phyloP scores from a whole-genome alignment of 768 basidiomycete species.

The Pulveroboletus sp. region DNA sequence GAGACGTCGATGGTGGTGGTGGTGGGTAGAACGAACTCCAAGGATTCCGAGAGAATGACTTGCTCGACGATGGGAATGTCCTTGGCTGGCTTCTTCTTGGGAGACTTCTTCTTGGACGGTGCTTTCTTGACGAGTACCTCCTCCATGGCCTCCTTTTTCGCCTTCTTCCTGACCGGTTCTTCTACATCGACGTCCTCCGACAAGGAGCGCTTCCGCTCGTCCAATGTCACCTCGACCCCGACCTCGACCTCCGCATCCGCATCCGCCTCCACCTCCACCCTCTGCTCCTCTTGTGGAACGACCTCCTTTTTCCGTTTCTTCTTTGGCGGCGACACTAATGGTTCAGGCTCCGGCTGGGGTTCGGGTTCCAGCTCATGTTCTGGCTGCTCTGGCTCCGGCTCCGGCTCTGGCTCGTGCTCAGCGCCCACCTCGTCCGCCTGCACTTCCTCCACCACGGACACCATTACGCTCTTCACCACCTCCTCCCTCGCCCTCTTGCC shows the following conservation, averaged over 20 bases:
- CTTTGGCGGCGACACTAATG: conserved; percentile 43
- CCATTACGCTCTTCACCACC: conserved; percentile 22
- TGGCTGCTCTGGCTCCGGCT: conserved; percentile 12
- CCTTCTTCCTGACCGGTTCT: conserved; percentile 24
- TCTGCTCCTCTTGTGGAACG: conserved; percentile 31
- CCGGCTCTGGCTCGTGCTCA: conserved; percentile 32
- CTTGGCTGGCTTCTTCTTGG: conserved; percentile 35
- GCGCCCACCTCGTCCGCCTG: conserved; percentile 28
- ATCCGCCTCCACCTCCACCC: conserved; percentile 58
- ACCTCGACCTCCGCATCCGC: too few relatives aligned
- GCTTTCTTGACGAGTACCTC: conserved; percentile 36
- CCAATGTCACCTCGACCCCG: conserved; percentile 39
- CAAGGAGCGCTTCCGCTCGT: conserved; percentile 42
- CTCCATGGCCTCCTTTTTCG: conserved; percentile 33
- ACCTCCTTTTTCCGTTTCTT: conserved; percentile 57
- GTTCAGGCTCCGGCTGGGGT: conserved; percentile 34
- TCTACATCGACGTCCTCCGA: conserved; percentile 41
- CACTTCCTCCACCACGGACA: conserved; percentile 20
- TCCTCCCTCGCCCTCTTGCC: conserved; percentile 39
- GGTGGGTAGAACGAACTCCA: conserved; percentile 47
- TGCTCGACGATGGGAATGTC: conserved; percentile 40
- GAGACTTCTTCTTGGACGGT: conserved; percentile 33
- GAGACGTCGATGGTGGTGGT: conserved; percentile 49
- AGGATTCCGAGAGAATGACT: conserved; percentile 47
- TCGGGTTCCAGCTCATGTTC: conserved; percentile 32